Evolutionary conservation across 371 early-diverging fungal species (phyloP).

Genomic region (Sporodiniella umbellata): DNA sequence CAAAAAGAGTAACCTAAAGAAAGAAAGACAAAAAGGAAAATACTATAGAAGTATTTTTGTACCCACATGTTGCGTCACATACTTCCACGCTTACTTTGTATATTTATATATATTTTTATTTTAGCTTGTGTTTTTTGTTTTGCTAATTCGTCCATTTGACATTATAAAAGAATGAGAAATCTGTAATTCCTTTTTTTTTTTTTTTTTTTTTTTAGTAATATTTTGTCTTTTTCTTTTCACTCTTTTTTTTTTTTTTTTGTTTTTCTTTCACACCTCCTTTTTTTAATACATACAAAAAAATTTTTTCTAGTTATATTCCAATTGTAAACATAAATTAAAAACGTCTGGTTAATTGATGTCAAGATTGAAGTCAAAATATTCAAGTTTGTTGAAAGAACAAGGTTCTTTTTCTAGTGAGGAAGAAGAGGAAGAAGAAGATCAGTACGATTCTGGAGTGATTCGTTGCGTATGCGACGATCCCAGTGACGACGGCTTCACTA

Average conservation of each 20-base stretch:
- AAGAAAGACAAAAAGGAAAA: no score
- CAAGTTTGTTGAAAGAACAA: background rate
- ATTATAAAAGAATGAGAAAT: background rate
- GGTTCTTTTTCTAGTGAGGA: background rate
- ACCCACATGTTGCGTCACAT: background rate
- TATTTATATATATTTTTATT: background rate
- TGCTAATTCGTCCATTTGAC: background rate
- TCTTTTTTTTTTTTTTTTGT: background rate
- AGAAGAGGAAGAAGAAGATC: slow-evolving; percentile 11
- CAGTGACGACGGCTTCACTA: slow-evolving; percentile 98
- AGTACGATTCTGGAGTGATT: slow-evolving; percentile 79
- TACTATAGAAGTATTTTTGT: no score
- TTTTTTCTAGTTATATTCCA: no score
- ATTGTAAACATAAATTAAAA: background rate
- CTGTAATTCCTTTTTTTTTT: background rate
- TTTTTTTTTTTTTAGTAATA: background rate
- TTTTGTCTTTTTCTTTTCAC: background rate
- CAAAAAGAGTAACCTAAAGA: no score
- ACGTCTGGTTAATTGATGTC: background rate
- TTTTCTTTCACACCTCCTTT: background rate
- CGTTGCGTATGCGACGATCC: slow-evolving; percentile 92
- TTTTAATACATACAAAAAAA: no score
- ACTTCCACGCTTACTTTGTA: background rate
- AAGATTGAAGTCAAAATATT: slow-evolving; percentile 2
- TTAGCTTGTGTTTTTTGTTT: background rate